Evolutionary conservation across 2,329 filamentous ascomycete species (phyloP).

Genomic region (Aspergillus proliferans): DNA sequence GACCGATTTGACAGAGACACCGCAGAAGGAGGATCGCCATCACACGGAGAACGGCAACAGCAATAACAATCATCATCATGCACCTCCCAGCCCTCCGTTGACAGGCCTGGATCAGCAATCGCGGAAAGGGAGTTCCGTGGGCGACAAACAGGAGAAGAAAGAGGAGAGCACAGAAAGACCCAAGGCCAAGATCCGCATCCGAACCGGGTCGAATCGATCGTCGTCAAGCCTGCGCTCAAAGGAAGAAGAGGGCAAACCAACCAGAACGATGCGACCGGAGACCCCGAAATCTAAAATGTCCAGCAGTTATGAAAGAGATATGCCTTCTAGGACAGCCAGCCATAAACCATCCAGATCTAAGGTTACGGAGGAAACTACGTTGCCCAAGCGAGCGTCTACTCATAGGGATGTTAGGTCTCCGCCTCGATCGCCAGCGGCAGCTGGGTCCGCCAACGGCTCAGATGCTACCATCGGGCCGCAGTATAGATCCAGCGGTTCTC

Average conservation of each 20-base stretch:
- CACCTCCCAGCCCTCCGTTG: conserved; percentile 44
- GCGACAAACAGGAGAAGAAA: conserved; percentile 25
- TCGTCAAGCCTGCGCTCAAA: conserved; percentile 37
- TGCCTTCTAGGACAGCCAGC: conserved; percentile 29
- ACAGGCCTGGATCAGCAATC: conserved; percentile 39
- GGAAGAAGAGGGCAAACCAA: conserved; percentile 33
- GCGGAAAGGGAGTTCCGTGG: conserved; percentile 29
- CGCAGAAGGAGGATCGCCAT: neutral
- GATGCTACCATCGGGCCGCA: conserved; percentile 43
- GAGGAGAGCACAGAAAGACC: conserved; percentile 21
- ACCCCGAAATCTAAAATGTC: conserved; percentile 34
- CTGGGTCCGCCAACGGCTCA: conserved; percentile 36
- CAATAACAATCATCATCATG: conserved; percentile 21
- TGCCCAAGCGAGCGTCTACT: conserved; percentile 26
- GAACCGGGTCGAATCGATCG: conserved; percentile 35
- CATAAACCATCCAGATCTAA: conserved; percentile 31
- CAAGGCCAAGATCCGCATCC: conserved; percentile 32
- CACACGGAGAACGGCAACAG: neutral
- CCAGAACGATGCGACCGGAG: conserved; percentile 31
- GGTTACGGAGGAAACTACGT: conserved; percentile 23
- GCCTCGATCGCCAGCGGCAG: conserved; percentile 30
- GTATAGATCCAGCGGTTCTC: conserved; percentile 28
- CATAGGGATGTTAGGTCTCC: conserved; percentile 25
- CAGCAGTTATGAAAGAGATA: conserved; percentile 25
- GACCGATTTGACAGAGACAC: conserved; percentile 57